A percentile compares a stretch with the other conserved stretches of the same genome.
Evolutionary conservation across 2,329 filamentous ascomycete genomes (phyloP).

Genomic region (Aspergillus bombycis): DNA sequence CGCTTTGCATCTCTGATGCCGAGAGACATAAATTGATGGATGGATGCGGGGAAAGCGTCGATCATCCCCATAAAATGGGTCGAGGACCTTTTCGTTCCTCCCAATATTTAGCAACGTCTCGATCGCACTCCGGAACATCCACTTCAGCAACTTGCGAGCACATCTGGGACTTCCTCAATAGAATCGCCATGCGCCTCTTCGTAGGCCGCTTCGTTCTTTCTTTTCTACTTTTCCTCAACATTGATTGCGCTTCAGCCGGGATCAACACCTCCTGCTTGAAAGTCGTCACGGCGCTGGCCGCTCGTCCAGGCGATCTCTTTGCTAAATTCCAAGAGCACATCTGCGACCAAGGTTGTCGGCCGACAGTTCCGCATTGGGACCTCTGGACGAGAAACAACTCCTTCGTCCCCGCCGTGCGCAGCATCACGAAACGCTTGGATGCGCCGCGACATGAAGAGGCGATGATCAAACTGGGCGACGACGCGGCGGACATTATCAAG

Average conservation of each 20-base stretch:
- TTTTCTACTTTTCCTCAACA: conserved; percentile 10
- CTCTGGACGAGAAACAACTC: conserved; percentile 42
- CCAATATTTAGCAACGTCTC: background rate
- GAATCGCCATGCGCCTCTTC: background rate
- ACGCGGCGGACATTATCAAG: conserved; percentile 40
- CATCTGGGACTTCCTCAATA: background rate
- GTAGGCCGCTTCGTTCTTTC: background rate
- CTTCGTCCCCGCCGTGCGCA: conserved; percentile 40
- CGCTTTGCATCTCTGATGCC: too few relatives aligned
- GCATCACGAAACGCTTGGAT: conserved; percentile 33
- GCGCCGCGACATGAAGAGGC: conserved; percentile 34
- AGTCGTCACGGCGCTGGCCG: conserved; percentile 72
- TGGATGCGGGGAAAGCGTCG: background rate
- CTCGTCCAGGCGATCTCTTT: conserved; percentile 35
- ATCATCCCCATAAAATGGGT: background rate
- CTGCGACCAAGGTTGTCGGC: conserved; percentile 37
- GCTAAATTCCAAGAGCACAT: conserved; percentile 39
- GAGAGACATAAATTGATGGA: background rate
- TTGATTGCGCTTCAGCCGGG: conserved; percentile 23
- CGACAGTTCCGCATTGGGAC: conserved; percentile 39
- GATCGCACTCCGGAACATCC: background rate
- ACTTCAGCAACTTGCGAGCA: background rate
- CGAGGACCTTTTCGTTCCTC: background rate
- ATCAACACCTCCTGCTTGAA: conserved; percentile 72
- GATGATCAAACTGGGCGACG: conserved; percentile 37